Evolutionary conservation across 495 filamentous ascomycete species (phyloP).

Genomic region (Sporormia fimetaria): DNA sequence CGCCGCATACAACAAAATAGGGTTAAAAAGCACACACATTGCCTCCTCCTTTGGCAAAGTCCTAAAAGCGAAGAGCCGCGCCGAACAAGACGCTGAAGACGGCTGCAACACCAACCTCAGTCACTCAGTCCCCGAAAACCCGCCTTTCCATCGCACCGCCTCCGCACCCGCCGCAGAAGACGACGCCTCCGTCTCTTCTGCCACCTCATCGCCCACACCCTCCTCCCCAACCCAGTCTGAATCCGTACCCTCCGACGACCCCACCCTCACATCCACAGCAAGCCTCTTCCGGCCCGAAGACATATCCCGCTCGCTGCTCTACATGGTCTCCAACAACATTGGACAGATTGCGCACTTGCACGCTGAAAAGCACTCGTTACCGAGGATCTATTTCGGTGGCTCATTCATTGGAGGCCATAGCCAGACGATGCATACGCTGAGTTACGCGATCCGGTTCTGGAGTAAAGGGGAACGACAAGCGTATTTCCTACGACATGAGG

Average conservation of each 20-base stretch:
- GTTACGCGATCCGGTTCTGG: slow-evolving; percentile 96
- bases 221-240: slow-evolving; percentile 60
- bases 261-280: not conserved
- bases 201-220: slow-evolving; percentile 57
- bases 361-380: slow-evolving; percentile 78
- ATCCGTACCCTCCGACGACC: not conserved
- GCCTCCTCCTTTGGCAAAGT: slow-evolving; percentile 96
- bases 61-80: slow-evolving; percentile 69
- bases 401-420: slow-evolving; percentile 92
- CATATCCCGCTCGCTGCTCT: slow-evolving; percentile 13
- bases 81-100: slow-evolving; percentile 68
- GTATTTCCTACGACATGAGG: slow-evolving; percentile 91
- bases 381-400: slow-evolving; percentile 93
- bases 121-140: too few relatives aligned
- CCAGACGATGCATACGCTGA: slow-evolving; percentile 94
- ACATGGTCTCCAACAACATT: slow-evolving; percentile 70
- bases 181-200: slow-evolving; percentile 33
- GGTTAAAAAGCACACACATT: slow-evolving; percentile 84
- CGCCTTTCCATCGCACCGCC: too few relatives aligned
- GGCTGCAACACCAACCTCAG: slow-evolving; percentile 46
- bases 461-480: slow-evolving; percentile 86
- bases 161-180: slow-evolving; percentile 8
- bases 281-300: slow-evolving; percentile 15
- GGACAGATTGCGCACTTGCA: slow-evolving; percentile 95
- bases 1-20: slow-evolving; percentile 88